A percentile compares a stretch with the other conserved stretches of the same genome.
phyloP scores from a whole-genome alignment of 495 filamentous ascomycete species.

The Lindgomyces ingoldianus region DNA sequence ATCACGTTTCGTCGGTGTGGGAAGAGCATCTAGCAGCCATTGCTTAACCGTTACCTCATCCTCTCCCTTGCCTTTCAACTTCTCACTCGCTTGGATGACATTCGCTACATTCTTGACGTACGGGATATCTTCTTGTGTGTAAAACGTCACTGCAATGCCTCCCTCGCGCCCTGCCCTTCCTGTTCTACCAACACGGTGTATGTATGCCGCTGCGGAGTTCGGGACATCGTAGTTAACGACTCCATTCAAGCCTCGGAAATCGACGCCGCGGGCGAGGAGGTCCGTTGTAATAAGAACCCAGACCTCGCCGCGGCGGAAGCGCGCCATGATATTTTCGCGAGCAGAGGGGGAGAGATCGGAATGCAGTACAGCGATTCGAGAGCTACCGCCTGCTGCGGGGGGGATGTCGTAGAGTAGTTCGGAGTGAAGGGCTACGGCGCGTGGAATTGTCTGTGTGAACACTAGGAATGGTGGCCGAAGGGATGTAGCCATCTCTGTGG shows the following conservation, averaged over 20 bases:
- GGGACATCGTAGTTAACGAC: conserved; percentile 98
- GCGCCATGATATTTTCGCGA: conserved; percentile 77
- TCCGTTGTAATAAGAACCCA: conserved; percentile 98
- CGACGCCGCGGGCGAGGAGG: conserved; percentile 83
- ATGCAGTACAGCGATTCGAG: conserved; percentile 87
- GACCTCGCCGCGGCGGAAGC: conserved; percentile 87
- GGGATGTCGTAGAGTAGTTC: conserved; percentile 96
- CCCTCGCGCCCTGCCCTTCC: conserved; percentile 85
- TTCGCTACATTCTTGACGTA: conserved; percentile 91
- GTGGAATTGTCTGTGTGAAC: conserved; percentile 91
- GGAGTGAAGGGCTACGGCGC: conserved; percentile 80
- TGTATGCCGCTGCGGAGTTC: conserved; percentile 80
- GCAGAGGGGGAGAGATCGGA: conserved; percentile 75
- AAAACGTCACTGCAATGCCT: conserved; percentile 90
- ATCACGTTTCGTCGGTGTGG: conserved; percentile 76
- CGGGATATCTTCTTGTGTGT: conserved; percentile 90
- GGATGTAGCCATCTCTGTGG: conserved; percentile 56
- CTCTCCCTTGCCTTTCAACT: conserved; percentile 47
- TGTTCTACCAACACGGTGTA: conserved; percentile 90
- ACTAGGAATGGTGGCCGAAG: conserved; percentile 87
- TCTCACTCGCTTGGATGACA: conserved; percentile 82
- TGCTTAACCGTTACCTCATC: conserved; percentile 61
- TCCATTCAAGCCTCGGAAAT: conserved; percentile 88
- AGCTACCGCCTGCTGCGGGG: conserved; percentile 77
- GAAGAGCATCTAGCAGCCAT: conserved; percentile 88